Conservation (phyloP, 805 yeast species). For the Kodamaea neixiangensis region DNA sequence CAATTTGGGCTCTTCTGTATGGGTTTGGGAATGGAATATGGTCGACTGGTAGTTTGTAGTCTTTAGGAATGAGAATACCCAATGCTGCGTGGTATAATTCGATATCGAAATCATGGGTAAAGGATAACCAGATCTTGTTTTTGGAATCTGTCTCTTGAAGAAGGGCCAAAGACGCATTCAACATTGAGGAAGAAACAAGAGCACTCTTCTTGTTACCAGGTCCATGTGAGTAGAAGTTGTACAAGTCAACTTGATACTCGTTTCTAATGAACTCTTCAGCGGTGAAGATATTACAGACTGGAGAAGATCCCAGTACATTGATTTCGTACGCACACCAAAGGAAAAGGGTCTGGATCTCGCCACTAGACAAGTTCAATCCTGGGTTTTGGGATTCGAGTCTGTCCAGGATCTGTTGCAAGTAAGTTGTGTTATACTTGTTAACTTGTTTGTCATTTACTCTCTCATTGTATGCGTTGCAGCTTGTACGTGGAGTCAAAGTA, state of each 20-base stretch:
- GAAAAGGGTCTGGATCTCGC: slow-evolving; percentile 55
- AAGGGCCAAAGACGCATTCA: slow-evolving; percentile 49
- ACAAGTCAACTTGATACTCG: slow-evolving; percentile 60
- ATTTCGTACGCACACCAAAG: slow-evolving; percentile 69
- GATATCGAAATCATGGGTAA: slow-evolving; percentile 73
- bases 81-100: slow-evolving; percentile 62
- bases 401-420: slow-evolving; percentile 52
- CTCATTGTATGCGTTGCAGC: slow-evolving; percentile 33
- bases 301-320: slow-evolving; percentile 8
- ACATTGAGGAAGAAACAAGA: slow-evolving; percentile 58
- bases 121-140: slow-evolving; percentile 62
- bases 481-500: slow-evolving; percentile 24
- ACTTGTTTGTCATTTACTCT: slow-evolving; percentile 28
- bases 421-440: slow-evolving; percentile 35
- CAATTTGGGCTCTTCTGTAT: slow-evolving; percentile 42
- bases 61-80: slow-evolving; percentile 48
- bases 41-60: slow-evolving; percentile 39
- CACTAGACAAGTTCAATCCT: slow-evolving; percentile 45
- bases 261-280: slow-evolving; percentile 62
- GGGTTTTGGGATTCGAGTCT: slow-evolving; percentile 58
- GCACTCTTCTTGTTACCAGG: slow-evolving; percentile 59
- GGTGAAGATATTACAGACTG: slow-evolving; percentile 60
- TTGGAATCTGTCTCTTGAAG: slow-evolving; percentile 40
- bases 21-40: slow-evolving; percentile 48
- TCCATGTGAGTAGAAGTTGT: slow-evolving; percentile 60